Evolutionary conservation across 169 alveolate genomes (phyloP).

Genomic region (Cryptosporidium ryanae): DNA sequence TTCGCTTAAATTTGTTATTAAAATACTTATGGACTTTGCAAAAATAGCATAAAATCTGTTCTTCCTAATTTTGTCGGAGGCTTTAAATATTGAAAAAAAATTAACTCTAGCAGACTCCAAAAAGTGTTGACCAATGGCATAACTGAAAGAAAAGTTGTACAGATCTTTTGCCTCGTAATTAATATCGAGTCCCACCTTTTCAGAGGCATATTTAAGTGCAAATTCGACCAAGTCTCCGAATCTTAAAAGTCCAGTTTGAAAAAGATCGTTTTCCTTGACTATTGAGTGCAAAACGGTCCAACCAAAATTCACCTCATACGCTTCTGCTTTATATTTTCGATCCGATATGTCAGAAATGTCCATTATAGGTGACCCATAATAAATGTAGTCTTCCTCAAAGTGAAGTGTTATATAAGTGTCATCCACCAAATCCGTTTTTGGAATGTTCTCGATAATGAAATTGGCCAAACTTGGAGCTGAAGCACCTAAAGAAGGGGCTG

Average conservation of each 20-base stretch:
- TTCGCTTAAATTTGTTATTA: not conserved
- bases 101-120: constrained; percentile 9
- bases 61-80: not conserved
- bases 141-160: constrained; percentile 4
- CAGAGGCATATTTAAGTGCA: not conserved
- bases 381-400: not conserved
- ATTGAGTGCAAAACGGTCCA: not conserved
- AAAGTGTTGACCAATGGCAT: constrained; percentile 21
- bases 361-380: constrained; percentile 10
- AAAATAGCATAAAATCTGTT: not conserved
- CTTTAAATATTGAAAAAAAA: not conserved
- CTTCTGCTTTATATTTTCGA: not conserved
- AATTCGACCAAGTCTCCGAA: not conserved
- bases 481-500: constrained; percentile 71
- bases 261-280: no score
- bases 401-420: not conserved
- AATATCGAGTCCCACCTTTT: not conserved
- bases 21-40: constrained; percentile 10
- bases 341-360: no score
- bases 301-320: not conserved
- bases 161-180: not conserved
- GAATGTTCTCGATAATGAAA: not conserved
- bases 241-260: no score
- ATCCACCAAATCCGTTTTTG: constrained; percentile 3
- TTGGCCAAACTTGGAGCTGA: constrained; percentile 19